Percentiles rank a stretch among this genome's conserved stretches.
Conservation (phyloP, 192 early-diverging fungal species). For the Coemansia sp. region DNA sequence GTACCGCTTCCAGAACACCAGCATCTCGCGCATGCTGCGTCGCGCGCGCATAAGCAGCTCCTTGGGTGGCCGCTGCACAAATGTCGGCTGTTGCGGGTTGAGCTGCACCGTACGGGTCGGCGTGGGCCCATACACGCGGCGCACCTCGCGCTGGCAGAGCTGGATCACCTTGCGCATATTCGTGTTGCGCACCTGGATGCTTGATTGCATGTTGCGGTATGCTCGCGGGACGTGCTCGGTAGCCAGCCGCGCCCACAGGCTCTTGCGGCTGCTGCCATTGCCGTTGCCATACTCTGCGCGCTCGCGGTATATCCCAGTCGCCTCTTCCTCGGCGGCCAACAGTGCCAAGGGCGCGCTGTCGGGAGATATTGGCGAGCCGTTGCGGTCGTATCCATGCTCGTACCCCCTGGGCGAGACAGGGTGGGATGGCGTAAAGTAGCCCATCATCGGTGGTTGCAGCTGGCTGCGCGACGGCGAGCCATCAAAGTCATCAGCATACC, state of each 20-base stretch:
- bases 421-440: conserved; percentile 39
- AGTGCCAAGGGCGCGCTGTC: conserved; percentile 24
- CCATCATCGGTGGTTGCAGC: conserved; percentile 36
- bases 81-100: conserved; percentile 26
- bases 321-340: conserved; percentile 15
- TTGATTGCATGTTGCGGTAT: conserved; percentile 37
- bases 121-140: conserved; percentile 56
- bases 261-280: neutral
- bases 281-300: neutral
- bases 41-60: conserved; percentile 64
- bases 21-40: conserved; percentile 73
- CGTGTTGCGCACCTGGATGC: conserved; percentile 36
- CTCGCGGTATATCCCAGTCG: neutral
- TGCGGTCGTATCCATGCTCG: conserved; percentile 19
- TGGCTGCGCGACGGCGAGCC: conserved; percentile 10
- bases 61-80: conserved; percentile 46
- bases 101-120: conserved; percentile 35
- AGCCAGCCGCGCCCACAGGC: conserved; percentile 25
- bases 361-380: conserved; percentile 19
- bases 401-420: conserved; percentile 20
- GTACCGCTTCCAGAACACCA: conserved; percentile 89
- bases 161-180: conserved; percentile 73
- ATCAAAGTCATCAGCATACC: conserved; percentile 9
- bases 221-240: conserved; percentile 46
- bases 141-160: conserved; percentile 70